Evolutionary conservation across 73 alveolate genomes (phyloP).

Genomic region (Blepharisma stoltei): DNA sequence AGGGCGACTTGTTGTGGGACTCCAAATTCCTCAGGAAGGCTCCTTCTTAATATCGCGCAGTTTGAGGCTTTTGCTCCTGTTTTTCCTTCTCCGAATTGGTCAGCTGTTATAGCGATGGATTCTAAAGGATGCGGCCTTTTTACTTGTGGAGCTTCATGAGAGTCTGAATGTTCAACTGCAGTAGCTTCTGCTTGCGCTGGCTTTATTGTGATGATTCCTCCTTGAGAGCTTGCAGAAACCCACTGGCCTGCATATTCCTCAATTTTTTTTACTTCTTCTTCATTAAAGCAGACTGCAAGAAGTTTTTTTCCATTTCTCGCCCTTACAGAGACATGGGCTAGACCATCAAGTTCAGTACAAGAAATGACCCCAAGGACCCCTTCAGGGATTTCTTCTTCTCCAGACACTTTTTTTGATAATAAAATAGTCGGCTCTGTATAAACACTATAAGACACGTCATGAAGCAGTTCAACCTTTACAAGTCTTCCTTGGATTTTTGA

Average conservation of each 20-base stretch:
- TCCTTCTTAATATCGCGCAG: not conserved
- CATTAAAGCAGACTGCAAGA: conserved; percentile 59
- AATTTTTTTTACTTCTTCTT: conserved; percentile 44
- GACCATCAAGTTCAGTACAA: conserved; percentile 79
- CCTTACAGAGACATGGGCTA: conserved; percentile 83
- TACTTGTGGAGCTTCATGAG: not conserved
- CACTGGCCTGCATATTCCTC: conserved; percentile 31
- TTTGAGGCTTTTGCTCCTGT: not conserved
- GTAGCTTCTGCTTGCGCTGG: too few relatives aligned
- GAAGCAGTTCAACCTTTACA: conserved; percentile 49
- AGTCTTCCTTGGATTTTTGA: conserved; percentile 41
- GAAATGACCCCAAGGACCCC: conserved; percentile 62
- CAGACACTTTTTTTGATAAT: conserved; percentile 64
- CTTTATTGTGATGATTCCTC: not conserved
- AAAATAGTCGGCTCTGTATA: conserved; percentile 63
- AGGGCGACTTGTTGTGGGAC: not conserved
- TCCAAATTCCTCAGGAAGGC: not conserved
- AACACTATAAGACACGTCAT: conserved; percentile 57
- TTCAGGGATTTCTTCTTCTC: conserved; percentile 84
- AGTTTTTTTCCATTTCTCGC: conserved; percentile 75
- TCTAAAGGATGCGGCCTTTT: not conserved
- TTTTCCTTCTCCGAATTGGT: not conserved
- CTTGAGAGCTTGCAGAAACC: conserved; percentile 15
- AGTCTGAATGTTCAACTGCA: not conserved
- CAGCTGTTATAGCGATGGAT: not conserved